Percentiles rank a stretch among this genome's conserved stretches.
phyloP scores from a whole-genome alignment of 2,329 filamentous ascomycete genomes.

The Sordariomycetes sp. region DNA sequence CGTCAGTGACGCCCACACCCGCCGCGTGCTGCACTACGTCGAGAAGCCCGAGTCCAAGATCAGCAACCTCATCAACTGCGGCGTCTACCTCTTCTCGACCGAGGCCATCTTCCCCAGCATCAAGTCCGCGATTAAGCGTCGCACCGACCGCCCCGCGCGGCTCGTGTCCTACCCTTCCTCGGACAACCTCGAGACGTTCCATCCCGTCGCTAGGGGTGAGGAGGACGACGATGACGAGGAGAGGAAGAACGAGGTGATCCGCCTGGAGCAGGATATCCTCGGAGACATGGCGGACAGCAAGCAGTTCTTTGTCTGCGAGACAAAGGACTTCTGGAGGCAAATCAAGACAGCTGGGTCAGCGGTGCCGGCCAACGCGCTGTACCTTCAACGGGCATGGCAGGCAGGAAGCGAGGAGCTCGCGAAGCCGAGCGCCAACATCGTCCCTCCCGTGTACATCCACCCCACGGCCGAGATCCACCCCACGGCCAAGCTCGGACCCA shows the following conservation, averaged over 20 bases:
- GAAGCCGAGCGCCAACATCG: constrained; percentile 74
- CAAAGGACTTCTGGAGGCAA: constrained; percentile 98
- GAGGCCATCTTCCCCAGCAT: constrained; percentile 97
- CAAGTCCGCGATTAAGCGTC: constrained; percentile 87
- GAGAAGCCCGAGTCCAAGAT: constrained; percentile 98
- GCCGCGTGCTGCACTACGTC: constrained; percentile 95
- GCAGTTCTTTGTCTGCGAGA: constrained; percentile 97
- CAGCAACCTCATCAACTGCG: constrained; percentile 98
- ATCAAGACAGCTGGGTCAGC: constrained; percentile 98
- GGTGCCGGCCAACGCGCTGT: constrained; percentile 91
- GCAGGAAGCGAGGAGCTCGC: constrained; percentile 69
- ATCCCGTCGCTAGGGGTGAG: constrained; percentile 21
- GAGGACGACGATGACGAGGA: constrained; percentile 65
- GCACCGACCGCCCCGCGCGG: constrained; percentile 73
- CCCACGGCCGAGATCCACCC: constrained; percentile 84
- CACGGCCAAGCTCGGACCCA: constrained; percentile 91
- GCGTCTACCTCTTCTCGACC: constrained; percentile 93
- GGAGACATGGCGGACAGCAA: constrained; percentile 93
- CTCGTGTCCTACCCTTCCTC: constrained; percentile 92
- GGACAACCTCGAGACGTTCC: constrained; percentile 72
- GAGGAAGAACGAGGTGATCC: constrained; percentile 76
- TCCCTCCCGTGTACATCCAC: constrained; percentile 92
- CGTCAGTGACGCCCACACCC: constrained; percentile 86
- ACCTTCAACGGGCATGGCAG: constrained; percentile 91
- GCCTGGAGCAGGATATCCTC: constrained; percentile 93